phyloP scores from a whole-genome alignment of 1,284 basidiomycete species.

The Entoloma clypeatum region DNA sequence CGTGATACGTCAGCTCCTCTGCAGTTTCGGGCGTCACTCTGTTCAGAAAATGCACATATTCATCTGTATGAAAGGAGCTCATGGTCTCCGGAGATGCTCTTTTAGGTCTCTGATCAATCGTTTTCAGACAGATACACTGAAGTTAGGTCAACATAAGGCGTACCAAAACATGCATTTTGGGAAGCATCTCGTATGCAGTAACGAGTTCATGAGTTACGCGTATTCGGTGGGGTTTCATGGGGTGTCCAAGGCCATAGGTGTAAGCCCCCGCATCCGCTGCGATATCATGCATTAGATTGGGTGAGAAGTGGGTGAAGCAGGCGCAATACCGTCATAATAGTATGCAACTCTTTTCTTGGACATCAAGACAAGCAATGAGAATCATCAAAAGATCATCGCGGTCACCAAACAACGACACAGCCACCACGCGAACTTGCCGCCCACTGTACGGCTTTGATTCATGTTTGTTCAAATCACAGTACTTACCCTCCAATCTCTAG shows the following conservation, averaged over 20 bases:
- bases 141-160: too few relatives aligned
- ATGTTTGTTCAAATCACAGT: too few relatives aligned
- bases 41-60: constrained; percentile 91
- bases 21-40: constrained; percentile 87
- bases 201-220: constrained; percentile 91
- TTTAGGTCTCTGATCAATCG: constrained; percentile 62
- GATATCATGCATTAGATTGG: constrained; percentile 8
- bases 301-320: constrained; percentile 1
- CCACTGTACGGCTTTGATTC: too few relatives aligned
- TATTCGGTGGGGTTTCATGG: constrained; percentile 96
- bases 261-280: constrained; percentile 77
- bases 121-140: too few relatives aligned
- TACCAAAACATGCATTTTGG: constrained; percentile 89
- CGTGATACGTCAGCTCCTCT: constrained; percentile 80
- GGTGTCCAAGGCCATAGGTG: constrained; percentile 85
- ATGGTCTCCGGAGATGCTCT: constrained; percentile 81
- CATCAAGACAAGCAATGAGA: too few relatives aligned
- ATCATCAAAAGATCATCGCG: too few relatives aligned
- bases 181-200: constrained; percentile 85
- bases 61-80: constrained; percentile 95
- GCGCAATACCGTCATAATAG: constrained; percentile 52
- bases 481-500: too few relatives aligned
- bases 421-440: too few relatives aligned
- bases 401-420: too few relatives aligned
- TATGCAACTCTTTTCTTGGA: constrained; percentile 58